Conservation (phyloP, 176 grass and related monocot species). For the Cenchrus fungigraminus region DNA sequence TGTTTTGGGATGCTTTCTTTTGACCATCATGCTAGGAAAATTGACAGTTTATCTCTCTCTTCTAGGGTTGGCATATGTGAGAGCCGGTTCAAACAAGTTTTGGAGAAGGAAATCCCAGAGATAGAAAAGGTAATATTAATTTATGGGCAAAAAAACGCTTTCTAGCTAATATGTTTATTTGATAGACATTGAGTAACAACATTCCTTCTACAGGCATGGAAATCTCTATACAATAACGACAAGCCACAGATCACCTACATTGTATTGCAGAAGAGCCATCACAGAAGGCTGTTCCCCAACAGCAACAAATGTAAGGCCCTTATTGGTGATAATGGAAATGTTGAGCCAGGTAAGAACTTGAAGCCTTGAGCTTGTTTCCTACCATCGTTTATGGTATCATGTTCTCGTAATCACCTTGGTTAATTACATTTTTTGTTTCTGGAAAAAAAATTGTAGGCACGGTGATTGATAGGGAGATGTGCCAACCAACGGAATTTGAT, state of each 20-base stretch:
- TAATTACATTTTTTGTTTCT: background rate
- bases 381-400: background rate
- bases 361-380: background rate
- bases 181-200: background rate
- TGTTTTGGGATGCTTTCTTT: background rate
- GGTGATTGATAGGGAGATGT: slow-evolving; percentile 76
- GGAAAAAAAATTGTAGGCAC: slow-evolving; percentile 57
- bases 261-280: slow-evolving; percentile 80
- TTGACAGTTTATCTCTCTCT: background rate
- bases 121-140: slow-evolving; percentile 56
- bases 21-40: background rate
- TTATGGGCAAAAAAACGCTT: background rate
- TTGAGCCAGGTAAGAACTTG: slow-evolving; percentile 57
- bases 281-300: slow-evolving; percentile 60
- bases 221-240: slow-evolving; percentile 42
- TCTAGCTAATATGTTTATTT: background rate
- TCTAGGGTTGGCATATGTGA: slow-evolving; percentile 74
- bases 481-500: slow-evolving; percentile 71
- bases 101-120: slow-evolving; percentile 58
- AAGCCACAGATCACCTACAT: slow-evolving; percentile 72
- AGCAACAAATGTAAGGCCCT: background rate
- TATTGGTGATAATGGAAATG: slow-evolving; percentile 27
- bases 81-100: slow-evolving; percentile 61
- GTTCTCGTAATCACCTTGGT: background rate
- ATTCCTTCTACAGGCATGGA: slow-evolving; percentile 58